Evolutionary conservation across 2,329 filamentous ascomycete species (phyloP), one percentile per base, ranked within the genome.

Genomic region (Microcera coccophila): DNA sequence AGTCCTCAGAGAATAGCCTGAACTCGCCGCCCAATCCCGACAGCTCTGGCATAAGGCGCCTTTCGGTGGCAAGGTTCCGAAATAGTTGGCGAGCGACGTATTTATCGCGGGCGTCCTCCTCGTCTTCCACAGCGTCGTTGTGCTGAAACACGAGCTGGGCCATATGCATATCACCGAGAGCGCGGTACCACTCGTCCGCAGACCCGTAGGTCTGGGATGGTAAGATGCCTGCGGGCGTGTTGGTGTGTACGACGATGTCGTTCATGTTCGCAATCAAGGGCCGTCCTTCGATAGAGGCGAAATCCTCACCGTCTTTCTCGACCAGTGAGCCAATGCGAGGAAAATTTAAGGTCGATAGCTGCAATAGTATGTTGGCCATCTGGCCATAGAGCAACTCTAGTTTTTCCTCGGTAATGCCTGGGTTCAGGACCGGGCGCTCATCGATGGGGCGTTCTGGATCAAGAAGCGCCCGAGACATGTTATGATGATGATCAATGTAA

Each of bases 211-310:
- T 49, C 24, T 45, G 28, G 4, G 46, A 53, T 37, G 57, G 57
- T n/a, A 63, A 49, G 10, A 56, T 28, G 11, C 36, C 37, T 22
- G 41, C 31, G 31, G 59, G 57, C 24, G 53, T 46, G 26, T 48
- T 44, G 12, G 55, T 52, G 31, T 50, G 45, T 22, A 48, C 50
- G 11, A 63, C 39, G 4, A 66, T 42, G 19, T 66, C 58, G 44
- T 68, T 71, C 64, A 72, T 70, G 40, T 69, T 68, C 8, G 56
- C 42, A 1, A 61, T 66, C 11, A 73, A 46, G 17, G 67, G 68
- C 19, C 56, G 54, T 10, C 43, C 47, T 5, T 66, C 60, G 33
- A 26, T 26, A 26, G n/a, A 61, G 19, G 19, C 47, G 16, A 56
- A 53, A 16, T 57, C 41, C 12, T 57, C 48, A 2, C 12, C 33